A percentile compares a stretch with the other conserved stretches of the same genome.
phyloP scores from a whole-genome alignment of 257 asterid species.

The Verbena officinalis region DNA sequence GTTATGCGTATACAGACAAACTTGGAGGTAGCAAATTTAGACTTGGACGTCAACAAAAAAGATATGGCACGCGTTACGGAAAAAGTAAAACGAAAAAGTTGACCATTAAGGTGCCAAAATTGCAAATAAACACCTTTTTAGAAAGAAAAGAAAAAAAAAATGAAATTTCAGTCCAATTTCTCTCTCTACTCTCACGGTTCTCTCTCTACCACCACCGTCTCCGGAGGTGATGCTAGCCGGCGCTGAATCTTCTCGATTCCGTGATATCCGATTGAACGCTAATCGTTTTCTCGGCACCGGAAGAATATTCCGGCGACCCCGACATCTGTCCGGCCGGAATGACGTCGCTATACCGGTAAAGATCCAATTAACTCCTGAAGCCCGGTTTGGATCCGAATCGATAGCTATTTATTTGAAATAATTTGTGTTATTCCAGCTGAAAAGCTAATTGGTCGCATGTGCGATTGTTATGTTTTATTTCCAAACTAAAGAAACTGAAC shows the following conservation, averaged over 20 bases:
- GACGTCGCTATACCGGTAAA: conserved; percentile 24
- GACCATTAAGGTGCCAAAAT: conserved; percentile 32
- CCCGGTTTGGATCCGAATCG: conserved; percentile 45
- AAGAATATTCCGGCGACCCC: conserved; percentile 32
- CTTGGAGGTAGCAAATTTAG: conserved; percentile 1
- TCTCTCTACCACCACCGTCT: conserved; percentile 31
- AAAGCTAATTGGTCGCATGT: conserved; percentile 26
- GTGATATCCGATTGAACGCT: conserved; percentile 16
- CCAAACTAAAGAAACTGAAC: conserved; percentile 19
- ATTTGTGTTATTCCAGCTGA: conserved; percentile 22
- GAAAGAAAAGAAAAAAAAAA: background rate
- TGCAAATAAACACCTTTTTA: conserved; percentile 27
- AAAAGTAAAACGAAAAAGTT: conserved; percentile 35
- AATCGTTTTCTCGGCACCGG: conserved; percentile 2
- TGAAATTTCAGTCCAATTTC: conserved; percentile 5
- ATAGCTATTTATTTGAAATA: conserved; percentile 17
- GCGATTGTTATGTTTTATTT: conserved; percentile 16
- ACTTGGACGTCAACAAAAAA: background rate
- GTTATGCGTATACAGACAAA: background rate
- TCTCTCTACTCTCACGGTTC: no score
- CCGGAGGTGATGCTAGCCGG: conserved; percentile 46
- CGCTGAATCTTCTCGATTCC: background rate
- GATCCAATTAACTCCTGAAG: conserved; percentile 26
- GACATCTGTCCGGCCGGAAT: conserved; percentile 23
- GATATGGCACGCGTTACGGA: conserved; percentile 34